These are phyloP conservation scores for Vigna unguiculata DNA, from an alignment of 306 rosid genomes.

Conservation along the genomic window DNA sequence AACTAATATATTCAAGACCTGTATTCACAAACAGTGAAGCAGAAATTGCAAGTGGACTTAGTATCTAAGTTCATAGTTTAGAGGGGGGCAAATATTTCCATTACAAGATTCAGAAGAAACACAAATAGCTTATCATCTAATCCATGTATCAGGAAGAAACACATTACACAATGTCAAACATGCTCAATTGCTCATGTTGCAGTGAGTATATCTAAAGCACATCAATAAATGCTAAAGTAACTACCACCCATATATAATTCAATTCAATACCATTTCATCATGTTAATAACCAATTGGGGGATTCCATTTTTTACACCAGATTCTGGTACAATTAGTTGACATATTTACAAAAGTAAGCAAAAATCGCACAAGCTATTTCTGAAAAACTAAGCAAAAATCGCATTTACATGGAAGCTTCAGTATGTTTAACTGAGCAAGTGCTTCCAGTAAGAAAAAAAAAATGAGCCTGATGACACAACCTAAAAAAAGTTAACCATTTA, in stretches of 20 bases:
- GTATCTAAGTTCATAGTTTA: slow-evolving; percentile 26
- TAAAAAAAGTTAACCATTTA: neutral
- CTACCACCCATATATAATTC: slow-evolving; percentile 3
- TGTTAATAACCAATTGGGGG: neutral
- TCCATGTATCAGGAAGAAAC: slow-evolving; percentile 7
- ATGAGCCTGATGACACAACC: neutral
- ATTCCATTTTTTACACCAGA: slow-evolving; percentile 10
- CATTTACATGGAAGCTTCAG: neutral
- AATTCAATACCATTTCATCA: neutral
- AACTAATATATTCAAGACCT: slow-evolving; percentile 66
- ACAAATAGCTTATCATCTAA: slow-evolving; percentile 13
- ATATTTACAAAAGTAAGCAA: neutral
- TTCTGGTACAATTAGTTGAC: neutral
- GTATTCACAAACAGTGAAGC: slow-evolving; percentile 36
- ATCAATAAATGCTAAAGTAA: neutral
- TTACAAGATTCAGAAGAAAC: slow-evolving; percentile 36
- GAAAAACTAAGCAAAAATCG: neutral
- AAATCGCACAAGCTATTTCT: slow-evolving; percentile 31
- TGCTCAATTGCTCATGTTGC: slow-evolving; percentile 1
- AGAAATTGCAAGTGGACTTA: slow-evolving; percentile 32
- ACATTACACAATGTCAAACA: slow-evolving; percentile 2
- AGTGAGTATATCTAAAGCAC: neutral
- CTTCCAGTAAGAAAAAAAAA: neutral
- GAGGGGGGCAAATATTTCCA: slow-evolving; percentile 26
- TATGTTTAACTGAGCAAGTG: neutral